These are phyloP conservation scores for Wickerhamomyces silvicola DNA, from an alignment of 805 yeast genomes.

Conservation along the genomic window DNA sequence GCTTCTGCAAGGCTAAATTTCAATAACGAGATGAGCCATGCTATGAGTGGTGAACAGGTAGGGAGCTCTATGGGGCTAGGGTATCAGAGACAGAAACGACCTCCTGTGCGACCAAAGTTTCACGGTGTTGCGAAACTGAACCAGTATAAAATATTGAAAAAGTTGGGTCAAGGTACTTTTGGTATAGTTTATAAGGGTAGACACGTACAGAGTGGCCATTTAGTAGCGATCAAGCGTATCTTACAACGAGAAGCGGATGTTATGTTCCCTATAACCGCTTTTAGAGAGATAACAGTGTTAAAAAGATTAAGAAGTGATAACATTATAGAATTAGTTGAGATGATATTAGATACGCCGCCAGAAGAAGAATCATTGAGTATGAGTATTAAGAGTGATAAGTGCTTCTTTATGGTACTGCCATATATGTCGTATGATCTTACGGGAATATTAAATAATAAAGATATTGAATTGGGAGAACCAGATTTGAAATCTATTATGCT, in stretches of 20 bases:
- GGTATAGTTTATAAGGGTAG: constrained; percentile 83
- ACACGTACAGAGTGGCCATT: constrained; percentile 36
- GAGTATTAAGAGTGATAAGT: constrained; percentile 21
- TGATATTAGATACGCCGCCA: constrained; percentile 52
- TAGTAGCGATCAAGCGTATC: constrained; percentile 85
- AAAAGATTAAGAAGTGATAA: constrained; percentile 64
- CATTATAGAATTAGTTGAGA: constrained; percentile 70
- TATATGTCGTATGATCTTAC: constrained; percentile 90
- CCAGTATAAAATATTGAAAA: constrained; percentile 29
- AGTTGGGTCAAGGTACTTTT: constrained; percentile 80
- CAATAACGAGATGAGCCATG: too few species aligned
- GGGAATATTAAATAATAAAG: constrained; percentile 80
- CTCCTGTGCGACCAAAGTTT: neutral
- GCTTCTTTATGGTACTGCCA: constrained; percentile 82
- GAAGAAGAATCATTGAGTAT: constrained; percentile 4
- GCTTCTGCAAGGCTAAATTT: too few species aligned
- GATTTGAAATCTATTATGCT: constrained; percentile 78
- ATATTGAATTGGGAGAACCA: constrained; percentile 48
- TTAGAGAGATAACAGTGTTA: constrained; percentile 82
- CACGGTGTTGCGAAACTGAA: constrained; percentile 18
- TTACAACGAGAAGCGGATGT: constrained; percentile 44
- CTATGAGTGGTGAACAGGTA: constrained; percentile 4
- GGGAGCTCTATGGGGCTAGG: too few species aligned
- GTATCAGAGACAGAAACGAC: neutral
- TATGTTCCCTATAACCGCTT: constrained; percentile 83